Evolutionary conservation across 129 eudicot species (phyloP), one percentile per base, ranked within the genome.

Genomic region (Flaveria sonorensis): DNA sequence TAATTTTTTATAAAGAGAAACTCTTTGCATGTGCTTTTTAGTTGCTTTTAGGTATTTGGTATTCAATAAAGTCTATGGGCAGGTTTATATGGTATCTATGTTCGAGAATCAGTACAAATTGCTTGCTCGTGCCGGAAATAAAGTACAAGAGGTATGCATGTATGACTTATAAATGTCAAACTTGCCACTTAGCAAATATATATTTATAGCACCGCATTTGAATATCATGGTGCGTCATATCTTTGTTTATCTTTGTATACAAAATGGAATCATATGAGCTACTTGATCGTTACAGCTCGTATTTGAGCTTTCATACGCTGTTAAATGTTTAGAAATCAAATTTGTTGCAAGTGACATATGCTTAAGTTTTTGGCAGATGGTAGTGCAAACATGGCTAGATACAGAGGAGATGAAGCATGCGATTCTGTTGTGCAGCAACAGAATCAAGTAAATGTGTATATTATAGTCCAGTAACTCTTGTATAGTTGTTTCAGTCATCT

Each of bases 21-120:
- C 53, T 7, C 71, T 63, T 24, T 24, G 28, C 56, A 64, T 40
- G 74, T 40, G 24, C 51, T 55, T 11, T 21, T 66, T 8, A 74
- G 20, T 36, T 62, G 53, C 15, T 30, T 70, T 76, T 56, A 32
- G 68, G 39, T 36, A 11, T 43, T 10, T 26, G 56, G 36, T 64
- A 16, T 26, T 70, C 21, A 23, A 66, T 16, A 45, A 63, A 66
- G 50, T 75, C 52, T 1, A 46, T 23, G 68, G 73, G 78, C 81
- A 94, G 97, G 98, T 94, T 77, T 94, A 91, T 82, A 86, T 94
- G 98, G 93, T 91, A 63, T 86, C 96, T 51, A 84, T 86, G 93
- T 89, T 89, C 75, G 87, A 94, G 83, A 83, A 87, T 85, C 92
- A 91, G 71, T 94, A 89, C 87, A 94, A 89, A 77, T 79, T 91